A percentile compares a stretch with the other conserved stretches of the same genome.
Conservation (phyloP, 495 filamentous ascomycete species). For the Daldinia childiae region DNA sequence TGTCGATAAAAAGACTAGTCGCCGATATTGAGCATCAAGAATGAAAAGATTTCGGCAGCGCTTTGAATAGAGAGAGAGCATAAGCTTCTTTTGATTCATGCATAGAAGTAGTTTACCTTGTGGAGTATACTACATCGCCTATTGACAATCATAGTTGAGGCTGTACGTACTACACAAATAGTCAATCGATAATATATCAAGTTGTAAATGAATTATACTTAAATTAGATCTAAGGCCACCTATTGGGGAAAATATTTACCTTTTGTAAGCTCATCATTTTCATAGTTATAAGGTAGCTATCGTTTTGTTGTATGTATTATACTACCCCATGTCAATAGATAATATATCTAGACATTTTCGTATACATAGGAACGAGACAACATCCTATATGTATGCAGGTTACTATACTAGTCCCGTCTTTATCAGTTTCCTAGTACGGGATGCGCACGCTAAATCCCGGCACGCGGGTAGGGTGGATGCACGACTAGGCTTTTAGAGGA, state of each 20-base stretch:
- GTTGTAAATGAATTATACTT: background rate
- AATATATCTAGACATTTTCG: no score
- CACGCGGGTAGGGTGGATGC: background rate
- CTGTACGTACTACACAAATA: background rate
- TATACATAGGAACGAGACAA: no score
- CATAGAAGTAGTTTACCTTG: background rate
- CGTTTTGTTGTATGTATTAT: no score
- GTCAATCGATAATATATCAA: background rate
- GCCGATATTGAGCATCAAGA: conserved; percentile 17
- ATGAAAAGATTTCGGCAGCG: background rate
- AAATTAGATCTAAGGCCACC: no score
- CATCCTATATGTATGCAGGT: background rate
- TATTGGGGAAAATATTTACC: no score
- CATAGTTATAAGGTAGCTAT: no score
- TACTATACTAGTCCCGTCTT: background rate
- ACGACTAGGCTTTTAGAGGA: background rate
- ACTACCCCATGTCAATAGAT: no score
- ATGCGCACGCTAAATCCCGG: background rate
- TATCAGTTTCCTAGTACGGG: background rate
- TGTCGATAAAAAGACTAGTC: background rate
- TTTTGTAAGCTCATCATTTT: no score
- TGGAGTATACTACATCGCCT: background rate
- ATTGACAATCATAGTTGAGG: background rate
- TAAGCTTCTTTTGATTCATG: background rate
- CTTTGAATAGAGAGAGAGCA: background rate